Evolutionary conservation across 441 rosid genomes (phyloP), one percentile per base, ranked within the genome.

Genomic region (Adansonia madagascariensis): DNA sequence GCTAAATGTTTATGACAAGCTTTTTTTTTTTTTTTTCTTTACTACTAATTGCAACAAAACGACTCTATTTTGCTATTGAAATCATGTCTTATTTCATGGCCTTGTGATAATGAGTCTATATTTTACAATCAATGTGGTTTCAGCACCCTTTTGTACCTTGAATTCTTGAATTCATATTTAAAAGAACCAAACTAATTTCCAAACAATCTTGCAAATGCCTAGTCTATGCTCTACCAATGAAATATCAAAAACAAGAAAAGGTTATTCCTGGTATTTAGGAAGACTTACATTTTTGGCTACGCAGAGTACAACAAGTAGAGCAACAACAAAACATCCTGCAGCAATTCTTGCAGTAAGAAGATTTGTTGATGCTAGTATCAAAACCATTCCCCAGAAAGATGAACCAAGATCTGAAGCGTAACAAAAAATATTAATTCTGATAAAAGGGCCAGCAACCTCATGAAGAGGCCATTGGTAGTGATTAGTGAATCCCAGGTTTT

Each of bases 331-430:
- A 74, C 89, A 86, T 56, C 89, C 89, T 6, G 85, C 84, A 67
- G 87, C 89, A 71, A 86, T 86, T 79, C 84, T 82, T 35, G 85
- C 84, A 10, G 87, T 86, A 14, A 86, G 78, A 74, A 79, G 85
- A 80, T 80, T 84, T 53, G 89, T 84, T 10, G 87, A 82, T 63
- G 89, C 85, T 11, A 86, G 83, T 27, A 80, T 82, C 79, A 86
- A 80, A 62, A 86, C 77, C 89, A 86, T 84, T 71, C 89, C 87
- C 87, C 85, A 84, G 64, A 86, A 84, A 24, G 87, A 84, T 62
- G 89, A 82, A 44, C 89, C 87, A 6, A 84, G 85, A 75, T 86
- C 87, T 86, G 84, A 18, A 73, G 27, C 3, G 53, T 53, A 70
- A 47, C 24, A 70, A 49, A 2, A 68, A 68, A 11, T 9, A 64